Evolutionary conservation across 257 asterid species (phyloP), one percentile per base, ranked within the genome.

Genomic region (Salvia rosmarinus): DNA sequence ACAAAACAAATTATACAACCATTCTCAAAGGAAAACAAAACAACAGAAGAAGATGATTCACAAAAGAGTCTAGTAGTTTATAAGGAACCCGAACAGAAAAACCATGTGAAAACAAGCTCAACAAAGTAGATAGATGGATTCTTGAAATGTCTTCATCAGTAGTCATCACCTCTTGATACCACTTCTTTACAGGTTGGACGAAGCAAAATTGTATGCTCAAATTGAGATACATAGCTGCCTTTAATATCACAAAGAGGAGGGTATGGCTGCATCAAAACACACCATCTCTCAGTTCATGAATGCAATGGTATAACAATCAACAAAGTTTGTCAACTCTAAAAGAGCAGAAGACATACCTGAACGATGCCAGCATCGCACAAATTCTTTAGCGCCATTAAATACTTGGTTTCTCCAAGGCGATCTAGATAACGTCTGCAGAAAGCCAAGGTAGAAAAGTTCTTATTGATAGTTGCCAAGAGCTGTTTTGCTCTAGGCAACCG

Each of bases 121-220:
- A 23, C 72, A 73, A 56, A 56, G 42, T 46, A 9, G 1, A 9
- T 8, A 39, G 49, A 64, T 46, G 65, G 5, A 9, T n/a, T 49
- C 32, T 50, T 16, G n/a, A 3, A 0, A 8, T 16, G 1, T 25
- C 62, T 63, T 47, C 63, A 75, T 87, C 86, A 95, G 80, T 88
- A 95, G 85, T 95, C 99, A 40, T 95, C 96, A 16, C 99, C 99
- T 82, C 95, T 88, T 5, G 99, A 95, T 59, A 95, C 68, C 43
- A 95, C 99, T 86, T 95, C 99, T 80, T 94, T 94, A 95, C 99
- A 94, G 17, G 99, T 94, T n/a, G 99, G 99, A 70, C 96, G 99
- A 52, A 94, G 98, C 75, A 94, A 85, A 76, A 94, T 89, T 44
- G 99, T 94, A 62, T 94, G 98, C 92, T 94, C 99, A 25, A 88